Evolutionary conservation across 2,329 filamentous ascomycete species (phyloP), one percentile per base, ranked within the genome.

Genomic region (Cladosporium sphaerospermum): DNA sequence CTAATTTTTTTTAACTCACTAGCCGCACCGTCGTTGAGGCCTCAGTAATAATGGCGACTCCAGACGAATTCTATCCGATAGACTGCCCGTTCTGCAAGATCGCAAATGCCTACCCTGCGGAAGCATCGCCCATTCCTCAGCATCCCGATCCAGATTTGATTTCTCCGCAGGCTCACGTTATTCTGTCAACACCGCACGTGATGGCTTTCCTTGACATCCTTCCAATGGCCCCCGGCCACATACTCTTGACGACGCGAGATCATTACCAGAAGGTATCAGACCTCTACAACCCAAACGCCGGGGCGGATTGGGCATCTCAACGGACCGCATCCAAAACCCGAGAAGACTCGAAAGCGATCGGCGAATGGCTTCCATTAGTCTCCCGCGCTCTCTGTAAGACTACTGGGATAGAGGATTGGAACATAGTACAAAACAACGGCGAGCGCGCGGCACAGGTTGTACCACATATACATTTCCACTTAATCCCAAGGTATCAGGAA

Each of bases 341-440:
- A 7, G 60, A 60, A 41, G 54, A 61, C 1, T 55, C 67, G 2
- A 58, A 59, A 23, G 66, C 60, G 6, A 45, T 70, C 3, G 75
- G 75, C 4, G 74, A 74, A 59, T 78, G 73, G 74, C 78, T 95
- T 28, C 83, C 88, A 33, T 70, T 92, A 3, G 74, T 96, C 2
- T 88, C 86, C 14, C 75, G 81, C 16, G 87, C 88, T 0, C 77
- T 96, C 36, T 79, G 83, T 32, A 77, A 76, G 48, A 82, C 83
- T 0, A 88, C 85, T 2, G 86, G 84, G 9, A 81, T 89, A 1
- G 77, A 77, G 47, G 91, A 96, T 72, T 97, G 92, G 86, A 99
- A 99, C 70, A 83, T 97, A 31, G 89, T 97, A 52, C 92, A 97
- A 74, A 97, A 97, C 68, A 97, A 96, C 62, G 82, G 92, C 13